These are phyloP conservation scores for Corniculantispora saksenae DNA, from an alignment of 2,329 filamentous ascomycete genomes.

Conservation along the genomic window DNA sequence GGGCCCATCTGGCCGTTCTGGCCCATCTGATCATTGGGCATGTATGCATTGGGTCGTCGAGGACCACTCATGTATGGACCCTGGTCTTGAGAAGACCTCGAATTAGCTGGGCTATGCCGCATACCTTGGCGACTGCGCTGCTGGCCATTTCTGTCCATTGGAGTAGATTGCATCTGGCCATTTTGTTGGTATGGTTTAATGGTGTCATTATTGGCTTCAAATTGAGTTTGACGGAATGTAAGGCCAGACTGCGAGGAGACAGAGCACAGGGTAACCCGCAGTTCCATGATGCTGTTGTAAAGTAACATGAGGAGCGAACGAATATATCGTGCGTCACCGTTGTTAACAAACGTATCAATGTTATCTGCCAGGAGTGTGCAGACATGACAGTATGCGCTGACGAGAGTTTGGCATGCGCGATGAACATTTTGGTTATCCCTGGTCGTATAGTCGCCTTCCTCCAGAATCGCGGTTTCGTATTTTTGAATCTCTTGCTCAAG, in stretches of 20 bases:
- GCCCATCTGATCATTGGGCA: conserved; percentile 12
- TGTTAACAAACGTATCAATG: conserved; percentile 64
- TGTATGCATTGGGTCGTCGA: conserved; percentile 34
- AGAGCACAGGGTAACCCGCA: conserved; percentile 55
- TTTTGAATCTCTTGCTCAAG: conserved; percentile 65
- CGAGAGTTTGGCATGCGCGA: conserved; percentile 62
- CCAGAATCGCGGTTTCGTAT: conserved; percentile 51
- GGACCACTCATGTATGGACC: conserved; percentile 54
- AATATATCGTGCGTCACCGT: conserved; percentile 67
- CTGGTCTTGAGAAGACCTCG: conserved; percentile 36
- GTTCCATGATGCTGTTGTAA: conserved; percentile 68
- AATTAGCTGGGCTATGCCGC: conserved; percentile 53
- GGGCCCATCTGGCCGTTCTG: not conserved
- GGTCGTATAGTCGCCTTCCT: conserved; percentile 47
- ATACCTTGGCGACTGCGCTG: conserved; percentile 36
- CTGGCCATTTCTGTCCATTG: conserved; percentile 9
- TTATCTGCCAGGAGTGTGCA: conserved; percentile 62
- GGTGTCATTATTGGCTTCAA: conserved; percentile 44
- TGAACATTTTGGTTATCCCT: conserved; percentile 65
- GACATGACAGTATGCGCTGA: conserved; percentile 66
- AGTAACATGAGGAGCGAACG: conserved; percentile 63
- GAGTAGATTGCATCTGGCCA: conserved; percentile 44
- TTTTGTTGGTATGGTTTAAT: conserved; percentile 47
- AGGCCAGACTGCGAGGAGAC: conserved; percentile 29
- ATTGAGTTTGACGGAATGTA: conserved; percentile 20